Percentiles rank a stretch among this genome's conserved stretches.
These are phyloP conservation scores for Dactylella cylindrospora DNA, from an alignment of 2,329 filamentous ascomycete genomes.

Conservation along the genomic window DNA sequence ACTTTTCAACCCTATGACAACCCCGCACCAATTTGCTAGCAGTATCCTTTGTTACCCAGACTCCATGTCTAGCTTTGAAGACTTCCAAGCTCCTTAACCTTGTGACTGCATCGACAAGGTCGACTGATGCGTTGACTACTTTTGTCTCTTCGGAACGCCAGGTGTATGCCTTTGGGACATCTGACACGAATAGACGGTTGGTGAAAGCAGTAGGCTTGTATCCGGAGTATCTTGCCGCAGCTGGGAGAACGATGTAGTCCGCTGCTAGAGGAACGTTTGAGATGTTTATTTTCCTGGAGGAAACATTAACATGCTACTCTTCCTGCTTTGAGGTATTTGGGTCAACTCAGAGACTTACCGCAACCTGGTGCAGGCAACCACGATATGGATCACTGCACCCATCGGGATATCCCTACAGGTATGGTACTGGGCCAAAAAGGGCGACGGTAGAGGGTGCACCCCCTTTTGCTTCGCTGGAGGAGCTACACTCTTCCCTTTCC, in stretches of 20 bases:
- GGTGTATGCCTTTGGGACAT: constrained; percentile 48
- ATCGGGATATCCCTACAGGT: constrained; percentile 47
- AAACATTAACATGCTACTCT: neutral
- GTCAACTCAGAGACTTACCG: constrained; percentile 24
- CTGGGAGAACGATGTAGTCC: constrained; percentile 45
- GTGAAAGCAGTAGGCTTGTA: constrained; percentile 47
- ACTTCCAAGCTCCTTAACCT: constrained; percentile 44
- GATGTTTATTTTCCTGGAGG: constrained; percentile 44
- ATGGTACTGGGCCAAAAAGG: constrained; percentile 47
- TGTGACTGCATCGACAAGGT: constrained; percentile 46
- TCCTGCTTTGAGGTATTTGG: neutral
- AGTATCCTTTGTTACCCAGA: constrained; percentile 46
- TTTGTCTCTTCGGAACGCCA: constrained; percentile 47
- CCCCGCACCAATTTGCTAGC: constrained; percentile 44
- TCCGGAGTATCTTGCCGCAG: constrained; percentile 31
- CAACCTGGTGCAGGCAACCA: constrained; percentile 48
- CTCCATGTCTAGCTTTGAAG: constrained; percentile 45
- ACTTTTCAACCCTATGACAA: constrained; percentile 36
- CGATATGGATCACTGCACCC: constrained; percentile 48
- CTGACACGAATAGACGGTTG: constrained; percentile 48
- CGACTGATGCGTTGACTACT: constrained; percentile 42
- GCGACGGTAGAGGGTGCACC: constrained; percentile 46
- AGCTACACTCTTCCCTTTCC: constrained; percentile 14
- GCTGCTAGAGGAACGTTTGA: constrained; percentile 46
- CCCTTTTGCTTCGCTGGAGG: constrained; percentile 14